These are phyloP conservation scores for Saitozyma podzolica DNA, from an alignment of 768 basidiomycete species.

Conservation along the genomic window DNA sequence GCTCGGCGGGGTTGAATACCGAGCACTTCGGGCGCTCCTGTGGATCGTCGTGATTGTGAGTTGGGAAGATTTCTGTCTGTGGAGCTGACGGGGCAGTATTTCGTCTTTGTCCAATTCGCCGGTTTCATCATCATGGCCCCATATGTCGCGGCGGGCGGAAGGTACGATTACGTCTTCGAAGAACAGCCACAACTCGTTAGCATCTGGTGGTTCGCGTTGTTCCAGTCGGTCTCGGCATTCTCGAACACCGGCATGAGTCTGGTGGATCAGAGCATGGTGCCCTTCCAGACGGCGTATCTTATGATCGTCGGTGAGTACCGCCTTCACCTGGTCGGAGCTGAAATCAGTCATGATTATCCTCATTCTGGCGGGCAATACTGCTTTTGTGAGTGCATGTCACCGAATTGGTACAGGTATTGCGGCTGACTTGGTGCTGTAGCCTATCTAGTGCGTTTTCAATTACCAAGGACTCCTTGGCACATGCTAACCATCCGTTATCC, in stretches of 20 bases:
- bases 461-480: too few species aligned
- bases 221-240: constrained; percentile 82
- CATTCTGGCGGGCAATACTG: constrained; percentile 89
- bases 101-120: constrained; percentile 67
- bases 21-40: constrained; percentile 73
- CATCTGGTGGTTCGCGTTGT: constrained; percentile 76
- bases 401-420: not conserved
- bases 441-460: constrained; percentile 65
- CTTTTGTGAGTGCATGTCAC: constrained; percentile 67
- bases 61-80: constrained; percentile 15
- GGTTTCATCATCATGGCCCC: constrained; percentile 75
- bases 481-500: not conserved
- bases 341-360: constrained; percentile 61
- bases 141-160: constrained; percentile 63
- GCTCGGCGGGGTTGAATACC: constrained; percentile 89
- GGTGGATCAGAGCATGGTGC: constrained; percentile 81
- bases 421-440: constrained; percentile 56
- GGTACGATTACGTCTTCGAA: constrained; percentile 65
- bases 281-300: constrained; percentile 80
- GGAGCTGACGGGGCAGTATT: constrained; percentile 63
- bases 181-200: constrained; percentile 61
- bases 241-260: constrained; percentile 86
- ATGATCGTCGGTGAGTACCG: constrained; percentile 60
- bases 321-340: not conserved
- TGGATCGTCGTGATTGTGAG: constrained; percentile 77